Percentiles rank a stretch among this genome's conserved stretches.
phyloP scores from a whole-genome alignment of 441 rosid genomes.

The Iberis amara region DNA sequence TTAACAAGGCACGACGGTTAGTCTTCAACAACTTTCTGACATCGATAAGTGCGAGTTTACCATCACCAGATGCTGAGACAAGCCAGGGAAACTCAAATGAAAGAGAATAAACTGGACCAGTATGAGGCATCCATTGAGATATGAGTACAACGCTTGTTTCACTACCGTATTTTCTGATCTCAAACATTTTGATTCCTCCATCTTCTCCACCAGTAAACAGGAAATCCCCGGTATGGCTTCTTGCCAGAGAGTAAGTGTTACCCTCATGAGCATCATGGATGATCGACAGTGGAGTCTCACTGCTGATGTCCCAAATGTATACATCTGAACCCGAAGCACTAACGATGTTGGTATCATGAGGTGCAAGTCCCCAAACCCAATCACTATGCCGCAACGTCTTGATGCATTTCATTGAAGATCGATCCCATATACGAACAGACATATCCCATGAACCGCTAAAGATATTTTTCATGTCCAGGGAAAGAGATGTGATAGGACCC shows the following conservation, averaged over 20 bases:
- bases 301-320: conserved; percentile 58
- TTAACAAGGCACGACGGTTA: conserved; percentile 30
- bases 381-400: conserved; percentile 73
- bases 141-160: conserved; percentile 37
- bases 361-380: conserved; percentile 82
- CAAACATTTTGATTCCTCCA: conserved; percentile 83
- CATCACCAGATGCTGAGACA: conserved; percentile 82
- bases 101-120: conserved; percentile 70
- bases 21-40: conserved; percentile 68
- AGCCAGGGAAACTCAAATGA: conserved; percentile 98
- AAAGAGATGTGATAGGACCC: conserved; percentile 83
- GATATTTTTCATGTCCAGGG: conserved; percentile 56
- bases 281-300: conserved; percentile 47
- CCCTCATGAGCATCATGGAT: conserved; percentile 62
- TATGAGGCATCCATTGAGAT: conserved; percentile 81
- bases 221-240: conserved; percentile 77
- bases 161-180: conserved; percentile 34
- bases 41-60: conserved; percentile 69
- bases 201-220: conserved; percentile 91
- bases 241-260: conserved; percentile 56
- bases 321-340: conserved; percentile 76
- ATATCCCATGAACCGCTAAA: conserved; percentile 94
- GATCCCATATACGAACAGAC: conserved; percentile 85
- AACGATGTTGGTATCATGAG: conserved; percentile 58
- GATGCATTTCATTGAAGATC: conserved; percentile 55